Evolutionary conservation across 1,284 basidiomycete species (phyloP).

Genomic region (Heimioporus punctisporus): DNA sequence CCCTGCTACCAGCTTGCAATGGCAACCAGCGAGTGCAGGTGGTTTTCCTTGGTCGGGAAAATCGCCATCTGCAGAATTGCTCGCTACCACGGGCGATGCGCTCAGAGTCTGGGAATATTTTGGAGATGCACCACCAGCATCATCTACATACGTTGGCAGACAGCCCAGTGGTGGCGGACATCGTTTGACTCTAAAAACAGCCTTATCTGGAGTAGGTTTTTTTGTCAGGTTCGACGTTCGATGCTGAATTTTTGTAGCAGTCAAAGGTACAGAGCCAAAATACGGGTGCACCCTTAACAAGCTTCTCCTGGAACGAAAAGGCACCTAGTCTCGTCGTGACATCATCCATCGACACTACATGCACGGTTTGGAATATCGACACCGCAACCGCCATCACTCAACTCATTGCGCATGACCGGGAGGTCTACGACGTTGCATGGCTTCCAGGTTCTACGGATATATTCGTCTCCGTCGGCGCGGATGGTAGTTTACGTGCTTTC

Average conservation of each 20-base stretch:
- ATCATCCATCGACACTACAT: conserved; percentile 96
- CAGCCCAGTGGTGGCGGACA: conserved; percentile 58
- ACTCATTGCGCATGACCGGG: conserved; percentile 97
- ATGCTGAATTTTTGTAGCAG: conserved; percentile 50
- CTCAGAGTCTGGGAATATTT: conserved; percentile 88
- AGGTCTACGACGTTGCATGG: conserved; percentile 98
- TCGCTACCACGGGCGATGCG: conserved; percentile 92
- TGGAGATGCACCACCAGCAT: conserved; percentile 55
- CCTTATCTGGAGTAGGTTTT: conserved; percentile 80
- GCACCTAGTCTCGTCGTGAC: conserved; percentile 90
- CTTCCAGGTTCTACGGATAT: conserved; percentile 98
- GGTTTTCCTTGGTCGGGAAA: conserved; percentile 69
- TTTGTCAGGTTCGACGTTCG: conserved; percentile 7
- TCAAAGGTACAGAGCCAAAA: conserved; percentile 87
- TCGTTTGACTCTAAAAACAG: conserved; percentile 63
- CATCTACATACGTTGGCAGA: conserved; percentile 74
- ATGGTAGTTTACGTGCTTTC: conserved; percentile 96
- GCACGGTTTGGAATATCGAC: conserved; percentile 98
- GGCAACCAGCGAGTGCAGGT: conserved; percentile 74
- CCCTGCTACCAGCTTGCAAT: conserved; percentile 82
- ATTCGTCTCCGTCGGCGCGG: conserved; percentile 98
- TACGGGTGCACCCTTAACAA: conserved; percentile 88
- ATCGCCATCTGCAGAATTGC: conserved; percentile 65
- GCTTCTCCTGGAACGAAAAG: conserved; percentile 96
- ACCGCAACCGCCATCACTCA: conserved; percentile 97